phyloP scores from a whole-genome alignment of 2,329 filamentous ascomycete genomes.

The Annulohypoxylon truncatum region DNA sequence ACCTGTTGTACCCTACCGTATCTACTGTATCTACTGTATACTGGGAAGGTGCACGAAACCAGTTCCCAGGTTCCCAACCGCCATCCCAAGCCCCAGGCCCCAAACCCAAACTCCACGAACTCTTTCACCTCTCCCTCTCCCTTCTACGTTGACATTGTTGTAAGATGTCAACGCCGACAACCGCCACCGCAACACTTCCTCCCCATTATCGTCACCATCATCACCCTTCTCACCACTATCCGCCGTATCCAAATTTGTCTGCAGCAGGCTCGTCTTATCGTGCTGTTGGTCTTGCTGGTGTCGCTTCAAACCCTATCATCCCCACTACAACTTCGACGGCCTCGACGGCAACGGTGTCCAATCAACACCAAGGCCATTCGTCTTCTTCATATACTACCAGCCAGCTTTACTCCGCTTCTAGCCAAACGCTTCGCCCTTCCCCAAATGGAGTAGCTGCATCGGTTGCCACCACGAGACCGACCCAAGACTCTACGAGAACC shows the following conservation, averaged over 20 bases:
- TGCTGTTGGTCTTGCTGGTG: conserved; percentile 31
- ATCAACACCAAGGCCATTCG: conserved; percentile 47
- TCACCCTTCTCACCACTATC: conserved; percentile 67
- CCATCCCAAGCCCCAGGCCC: conserved; percentile 19
- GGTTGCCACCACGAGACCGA: conserved; percentile 48
- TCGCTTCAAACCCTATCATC: conserved; percentile 51
- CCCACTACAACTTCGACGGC: conserved; percentile 55
- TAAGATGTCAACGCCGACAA: conserved; percentile 84
- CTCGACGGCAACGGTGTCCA: conserved; percentile 49
- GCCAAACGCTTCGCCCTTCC: conserved; percentile 40
- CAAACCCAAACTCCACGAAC: conserved; percentile 17
- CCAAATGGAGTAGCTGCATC: conserved; percentile 55
- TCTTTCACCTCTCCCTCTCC: conserved; percentile 26
- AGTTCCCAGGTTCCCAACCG: conserved; percentile 27
- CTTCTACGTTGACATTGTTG: conserved; percentile 35
- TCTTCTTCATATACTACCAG: conserved; percentile 47
- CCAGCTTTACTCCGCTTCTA: conserved; percentile 42
- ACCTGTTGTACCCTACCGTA: background rate
- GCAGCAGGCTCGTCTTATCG: conserved; percentile 58
- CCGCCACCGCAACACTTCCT: conserved; percentile 78
- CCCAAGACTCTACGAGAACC: conserved; percentile 49
- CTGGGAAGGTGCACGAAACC: conserved; percentile 38
- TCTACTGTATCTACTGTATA: background rate
- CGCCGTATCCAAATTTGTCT: conserved; percentile 44
- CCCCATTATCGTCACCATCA: conserved; percentile 72